These are phyloP conservation scores for Dothideomycetes sp. DNA, from an alignment of 2,329 filamentous ascomycete species.

Conservation along the genomic window DNA sequence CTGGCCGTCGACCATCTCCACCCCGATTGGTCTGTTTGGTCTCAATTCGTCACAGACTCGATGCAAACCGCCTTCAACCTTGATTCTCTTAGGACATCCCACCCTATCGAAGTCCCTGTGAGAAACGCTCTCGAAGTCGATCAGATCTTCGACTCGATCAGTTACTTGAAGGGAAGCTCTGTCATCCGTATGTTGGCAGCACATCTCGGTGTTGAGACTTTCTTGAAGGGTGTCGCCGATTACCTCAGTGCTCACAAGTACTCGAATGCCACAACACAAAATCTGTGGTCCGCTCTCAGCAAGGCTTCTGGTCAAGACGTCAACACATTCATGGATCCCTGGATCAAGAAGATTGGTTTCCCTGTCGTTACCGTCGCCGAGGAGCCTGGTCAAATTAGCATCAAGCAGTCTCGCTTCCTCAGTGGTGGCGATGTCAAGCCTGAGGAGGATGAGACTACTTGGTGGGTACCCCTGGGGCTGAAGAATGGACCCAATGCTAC, in stretches of 20 bases:
- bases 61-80: constrained; percentile 86
- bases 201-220: constrained; percentile 78
- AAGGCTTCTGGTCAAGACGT: constrained; percentile 84
- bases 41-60: constrained; percentile 91
- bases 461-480: constrained; percentile 90
- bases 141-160: constrained; percentile 96
- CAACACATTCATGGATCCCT: constrained; percentile 77
- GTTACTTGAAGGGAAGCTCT: constrained; percentile 92
- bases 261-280: constrained; percentile 80
- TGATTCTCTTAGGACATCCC: constrained; percentile 81
- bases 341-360: constrained; percentile 94
- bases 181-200: constrained; percentile 93
- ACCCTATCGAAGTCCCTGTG: constrained; percentile 93
- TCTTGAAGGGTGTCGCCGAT: constrained; percentile 79
- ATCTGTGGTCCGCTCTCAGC: constrained; percentile 81
- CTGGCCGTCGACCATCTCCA: constrained; percentile 82
- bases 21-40: constrained; percentile 96
- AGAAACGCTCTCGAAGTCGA: constrained; percentile 90
- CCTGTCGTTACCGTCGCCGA: constrained; percentile 82
- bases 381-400: constrained; percentile 67
- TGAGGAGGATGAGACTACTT: constrained; percentile 82
- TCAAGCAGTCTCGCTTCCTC: constrained; percentile 83
- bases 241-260: constrained; percentile 87
- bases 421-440: constrained; percentile 83
- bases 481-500: constrained; percentile 62